Base-by-base conservation (phyloP, 2,329 filamentous ascomycete species). In the Juglanconis sp. region DNA sequence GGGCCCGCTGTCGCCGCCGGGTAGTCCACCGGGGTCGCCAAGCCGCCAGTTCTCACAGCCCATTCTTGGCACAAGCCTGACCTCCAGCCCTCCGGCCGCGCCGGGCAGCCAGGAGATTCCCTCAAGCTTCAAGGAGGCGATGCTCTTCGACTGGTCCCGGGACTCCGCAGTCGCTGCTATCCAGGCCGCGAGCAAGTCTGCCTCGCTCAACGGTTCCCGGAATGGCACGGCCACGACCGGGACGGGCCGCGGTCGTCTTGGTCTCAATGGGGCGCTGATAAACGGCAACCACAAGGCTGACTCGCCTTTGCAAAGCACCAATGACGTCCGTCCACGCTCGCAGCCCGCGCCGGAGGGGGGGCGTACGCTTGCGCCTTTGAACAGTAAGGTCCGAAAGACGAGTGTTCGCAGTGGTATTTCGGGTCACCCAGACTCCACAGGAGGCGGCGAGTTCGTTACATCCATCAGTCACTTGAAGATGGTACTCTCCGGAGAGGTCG, bases 61-160 rank as follows among this genome's bases (percentile, higher is more conserved):
- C 0, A 80, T 88, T 5, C 73, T 90, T 15, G 81, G 79, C 52
- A 81, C 74, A 56, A 77, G 70, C 63, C 71, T 78, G 65, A 79
- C 68, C 69, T 70, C 69, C 34, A 76, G 68, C 57, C 56, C 61
- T 17, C 74, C 75, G 8, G 69, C 73, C 1, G 62, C 71, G 56
- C 71, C 78, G 30, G 68, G 69, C 4, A 77, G 81, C 40, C 73
- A 76, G n/a, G 81, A 87, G 60, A 77, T 96, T 2, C 89, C 92
- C 0, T 72, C 77, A 15, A 80, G 79, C 34, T 84, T 92, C 66
- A 86, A 83, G 65, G 90, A 95, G 63, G 84, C 91, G 65, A 90
- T 97, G 83, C 77, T 92, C 60, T 79, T 84, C 24, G 85, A 90
- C 52, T 97, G 94, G 94, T 89, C 86, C 44, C 87, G 87, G 69